Conservation (phyloP, 140 eudicot species). For the Anethum foeniculum region DNA sequence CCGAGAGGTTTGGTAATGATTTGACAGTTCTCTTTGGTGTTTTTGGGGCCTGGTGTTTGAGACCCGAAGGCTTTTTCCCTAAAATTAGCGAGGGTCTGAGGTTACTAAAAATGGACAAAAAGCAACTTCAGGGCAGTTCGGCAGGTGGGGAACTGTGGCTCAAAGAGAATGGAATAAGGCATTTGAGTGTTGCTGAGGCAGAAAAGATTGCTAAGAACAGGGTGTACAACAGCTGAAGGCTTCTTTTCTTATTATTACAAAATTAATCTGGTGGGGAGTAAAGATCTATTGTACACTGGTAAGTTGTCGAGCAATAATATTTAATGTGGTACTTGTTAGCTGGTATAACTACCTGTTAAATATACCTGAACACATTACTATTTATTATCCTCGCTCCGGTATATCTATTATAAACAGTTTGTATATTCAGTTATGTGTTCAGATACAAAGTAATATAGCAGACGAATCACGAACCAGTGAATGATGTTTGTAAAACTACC, state of each 20-base stretch:
- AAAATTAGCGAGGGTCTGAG: constrained; percentile 66
- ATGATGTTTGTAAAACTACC: background rate
- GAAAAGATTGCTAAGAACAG: constrained; percentile 61
- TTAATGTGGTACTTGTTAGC: background rate
- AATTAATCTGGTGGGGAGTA: background rate
- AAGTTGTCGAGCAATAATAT: background rate
- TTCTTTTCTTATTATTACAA: background rate
- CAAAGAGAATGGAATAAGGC: constrained; percentile 53
- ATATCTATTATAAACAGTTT: background rate
- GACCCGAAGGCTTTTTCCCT: constrained; percentile 93
- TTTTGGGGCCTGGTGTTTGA: constrained; percentile 73
- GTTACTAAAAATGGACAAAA: constrained; percentile 61
- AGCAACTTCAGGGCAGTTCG: constrained; percentile 28
- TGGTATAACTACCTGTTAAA: background rate
- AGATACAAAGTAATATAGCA: background rate
- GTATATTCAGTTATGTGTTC: background rate
- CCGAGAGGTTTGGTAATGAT: constrained; percentile 61
- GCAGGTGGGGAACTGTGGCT: constrained; percentile 56
- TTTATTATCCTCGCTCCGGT: constrained; percentile 36
- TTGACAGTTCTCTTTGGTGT: constrained; percentile 62
- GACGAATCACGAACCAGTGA: background rate
- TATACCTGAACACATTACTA: background rate
- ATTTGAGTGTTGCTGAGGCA: constrained; percentile 48
- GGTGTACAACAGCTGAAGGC: constrained; percentile 26
- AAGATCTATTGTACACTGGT: background rate